Percentiles rank a stretch among this genome's conserved stretches.
phyloP scores from a whole-genome alignment of 2,329 filamentous ascomycete species.

The Thyridium curvatum region DNA sequence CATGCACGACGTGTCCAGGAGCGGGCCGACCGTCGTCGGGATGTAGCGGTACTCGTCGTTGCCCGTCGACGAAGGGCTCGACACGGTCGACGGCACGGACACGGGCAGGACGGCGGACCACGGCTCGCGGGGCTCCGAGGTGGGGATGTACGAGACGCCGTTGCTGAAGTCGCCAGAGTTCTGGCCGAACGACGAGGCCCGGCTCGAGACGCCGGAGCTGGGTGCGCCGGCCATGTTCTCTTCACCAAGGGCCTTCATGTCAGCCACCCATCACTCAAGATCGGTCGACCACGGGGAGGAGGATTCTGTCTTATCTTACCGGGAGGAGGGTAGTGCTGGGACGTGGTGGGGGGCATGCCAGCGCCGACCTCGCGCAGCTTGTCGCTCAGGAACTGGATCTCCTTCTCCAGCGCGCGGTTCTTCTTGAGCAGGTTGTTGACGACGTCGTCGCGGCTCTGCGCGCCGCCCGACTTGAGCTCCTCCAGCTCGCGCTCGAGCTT shows the following conservation, averaged over 20 bases:
- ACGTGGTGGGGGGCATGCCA: slow-evolving; percentile 28
- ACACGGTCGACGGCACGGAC: slow-evolving; percentile 40
- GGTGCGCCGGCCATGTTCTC: slow-evolving; percentile 28
- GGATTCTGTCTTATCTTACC: too few species aligned
- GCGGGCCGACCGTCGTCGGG: slow-evolving; percentile 39
- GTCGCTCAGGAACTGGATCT: slow-evolving; percentile 26
- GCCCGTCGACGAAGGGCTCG: slow-evolving; percentile 44
- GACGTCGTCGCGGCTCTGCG: slow-evolving; percentile 40
- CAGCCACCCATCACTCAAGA: slow-evolving; percentile 20
- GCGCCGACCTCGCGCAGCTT: slow-evolving; percentile 37
- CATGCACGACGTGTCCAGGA: slow-evolving; percentile 25
- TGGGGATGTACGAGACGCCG: slow-evolving; percentile 28
- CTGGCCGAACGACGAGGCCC: slow-evolving; percentile 36
- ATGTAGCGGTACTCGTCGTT: slow-evolving; percentile 45
- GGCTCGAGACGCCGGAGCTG: slow-evolving; percentile 33
- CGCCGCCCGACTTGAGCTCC: slow-evolving; percentile 49
- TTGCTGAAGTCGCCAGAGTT: slow-evolving; percentile 35
- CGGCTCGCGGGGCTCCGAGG: slow-evolving; percentile 36
- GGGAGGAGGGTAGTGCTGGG: slow-evolving; percentile 32
- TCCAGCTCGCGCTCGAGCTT: slow-evolving; percentile 67
- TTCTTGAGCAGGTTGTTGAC: slow-evolving; percentile 44
- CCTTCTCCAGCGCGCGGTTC: slow-evolving; percentile 48
- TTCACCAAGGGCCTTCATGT: slow-evolving; percentile 24
- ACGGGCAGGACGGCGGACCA: slow-evolving; percentile 39
- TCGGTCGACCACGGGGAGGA: slow-evolving; percentile 9